A percentile compares a stretch with the other conserved stretches of the same genome.
These are phyloP conservation scores for Pyrus pyrifolia DNA, from an alignment of 306 rosid species.

Conservation along the genomic window DNA sequence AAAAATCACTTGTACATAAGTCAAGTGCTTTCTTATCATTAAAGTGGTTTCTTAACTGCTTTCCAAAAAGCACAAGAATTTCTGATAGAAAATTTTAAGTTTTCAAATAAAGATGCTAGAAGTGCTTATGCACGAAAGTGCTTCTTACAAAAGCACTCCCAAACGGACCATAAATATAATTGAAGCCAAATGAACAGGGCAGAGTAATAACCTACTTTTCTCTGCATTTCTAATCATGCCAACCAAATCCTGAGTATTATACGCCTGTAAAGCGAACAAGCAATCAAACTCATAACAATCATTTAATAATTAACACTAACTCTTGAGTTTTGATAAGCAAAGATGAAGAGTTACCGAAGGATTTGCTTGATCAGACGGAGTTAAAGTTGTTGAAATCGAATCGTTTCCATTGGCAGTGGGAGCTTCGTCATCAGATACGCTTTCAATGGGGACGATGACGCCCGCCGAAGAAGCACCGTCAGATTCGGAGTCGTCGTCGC, in stretches of 20 bases:
- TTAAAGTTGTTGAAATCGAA: constrained; percentile 18
- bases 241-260: constrained; percentile 47
- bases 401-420: constrained; percentile 16
- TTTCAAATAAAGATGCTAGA: not conserved
- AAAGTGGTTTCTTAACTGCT: not conserved
- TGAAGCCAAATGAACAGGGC: constrained; percentile 1
- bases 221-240: constrained; percentile 76
- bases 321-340: not conserved
- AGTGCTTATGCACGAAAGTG: not conserved
- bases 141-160: not conserved
- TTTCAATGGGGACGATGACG: constrained; percentile 25
- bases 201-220: constrained; percentile 53
- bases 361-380: constrained; percentile 22
- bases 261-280: constrained; percentile 35
- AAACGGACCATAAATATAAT: not conserved
- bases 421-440: constrained; percentile 17
- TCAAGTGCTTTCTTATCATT: too few species aligned
- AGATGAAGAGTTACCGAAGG: constrained; percentile 35
- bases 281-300: not conserved
- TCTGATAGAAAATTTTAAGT: not conserved
- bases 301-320: not conserved
- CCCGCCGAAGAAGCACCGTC: constrained; percentile 27
- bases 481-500: constrained; percentile 34
- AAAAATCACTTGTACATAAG: too few species aligned
- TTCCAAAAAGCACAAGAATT: not conserved